Evolutionary conservation across 371 early-diverging fungal genomes (phyloP).

Genomic region (Saksenaea oblongispora): DNA sequence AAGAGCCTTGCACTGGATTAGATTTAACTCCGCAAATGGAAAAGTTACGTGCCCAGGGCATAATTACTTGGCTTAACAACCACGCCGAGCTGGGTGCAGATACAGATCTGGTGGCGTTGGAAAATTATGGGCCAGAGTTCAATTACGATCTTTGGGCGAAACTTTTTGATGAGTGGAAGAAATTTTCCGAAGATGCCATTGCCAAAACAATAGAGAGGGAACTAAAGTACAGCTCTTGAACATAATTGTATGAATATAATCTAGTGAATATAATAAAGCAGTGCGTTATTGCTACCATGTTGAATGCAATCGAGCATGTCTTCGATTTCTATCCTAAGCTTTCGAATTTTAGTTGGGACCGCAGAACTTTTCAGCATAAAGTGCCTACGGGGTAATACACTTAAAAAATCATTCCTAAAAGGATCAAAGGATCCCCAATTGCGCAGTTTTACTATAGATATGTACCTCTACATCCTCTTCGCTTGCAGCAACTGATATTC

Average conservation of each 20-base stretch:
- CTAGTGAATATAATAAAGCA: neutral
- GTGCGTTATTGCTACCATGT: neutral
- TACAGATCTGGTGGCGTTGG: neutral
- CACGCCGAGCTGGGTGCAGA: constrained; percentile 19
- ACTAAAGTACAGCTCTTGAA: neutral
- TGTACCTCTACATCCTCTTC: no score
- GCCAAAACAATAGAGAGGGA: neutral
- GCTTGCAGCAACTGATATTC: no score
- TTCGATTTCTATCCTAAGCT: no score
- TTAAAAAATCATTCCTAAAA: no score
- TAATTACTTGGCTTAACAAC: constrained; percentile 34
- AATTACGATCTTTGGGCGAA: neutral
- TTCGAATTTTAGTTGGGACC: no score
- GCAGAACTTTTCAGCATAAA: no score
- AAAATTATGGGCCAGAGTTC: neutral
- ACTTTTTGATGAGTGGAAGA: neutral
- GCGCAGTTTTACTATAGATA: no score
- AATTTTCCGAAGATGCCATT: neutral
- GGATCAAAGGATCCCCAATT: no score
- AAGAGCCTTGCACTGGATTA: constrained; percentile 13
- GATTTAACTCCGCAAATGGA: constrained; percentile 3
- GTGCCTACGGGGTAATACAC: no score
- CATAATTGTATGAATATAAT: neutral
- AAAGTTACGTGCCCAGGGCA: constrained; percentile 13
- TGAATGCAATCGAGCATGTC: no score